Percentiles rank a stretch among this genome's conserved stretches.
Evolutionary conservation across 441 rosid species (phyloP).

Genomic region (Dalechampia spathulata): DNA sequence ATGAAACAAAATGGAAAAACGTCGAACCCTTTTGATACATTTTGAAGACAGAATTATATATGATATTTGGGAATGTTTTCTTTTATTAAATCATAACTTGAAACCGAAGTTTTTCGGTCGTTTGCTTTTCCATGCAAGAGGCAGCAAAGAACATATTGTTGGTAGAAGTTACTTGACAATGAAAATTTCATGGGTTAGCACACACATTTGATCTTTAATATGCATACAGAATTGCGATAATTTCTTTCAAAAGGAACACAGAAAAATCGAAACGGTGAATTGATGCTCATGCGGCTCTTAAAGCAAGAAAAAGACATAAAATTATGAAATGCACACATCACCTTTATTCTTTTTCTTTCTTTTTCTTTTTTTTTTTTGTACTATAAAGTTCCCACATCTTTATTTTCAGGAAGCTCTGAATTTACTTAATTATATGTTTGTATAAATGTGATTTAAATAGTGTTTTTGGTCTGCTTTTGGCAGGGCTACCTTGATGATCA

Average conservation of each 20-base stretch:
- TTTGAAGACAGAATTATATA: too few relatives aligned
- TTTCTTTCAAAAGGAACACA: neutral
- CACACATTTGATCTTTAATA: neutral
- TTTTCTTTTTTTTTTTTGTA: too few relatives aligned
- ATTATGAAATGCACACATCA: neutral
- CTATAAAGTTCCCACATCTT: neutral
- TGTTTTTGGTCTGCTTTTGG: neutral
- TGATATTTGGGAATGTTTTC: too few relatives aligned
- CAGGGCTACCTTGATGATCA: constrained; percentile 65
- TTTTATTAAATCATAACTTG: too few relatives aligned
- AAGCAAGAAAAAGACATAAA: neutral
- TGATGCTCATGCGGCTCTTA: neutral
- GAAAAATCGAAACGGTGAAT: neutral
- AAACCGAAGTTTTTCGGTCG: too few relatives aligned
- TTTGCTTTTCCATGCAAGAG: too few relatives aligned
- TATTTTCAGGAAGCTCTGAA: neutral
- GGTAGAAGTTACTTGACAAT: neutral
- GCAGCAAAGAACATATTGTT: too few relatives aligned
- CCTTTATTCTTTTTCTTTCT: too few relatives aligned
- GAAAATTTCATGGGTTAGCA: neutral
- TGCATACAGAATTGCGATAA: neutral
- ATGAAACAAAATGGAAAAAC: too few relatives aligned
- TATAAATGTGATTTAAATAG: neutral
- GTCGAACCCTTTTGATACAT: too few relatives aligned
- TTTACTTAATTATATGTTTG: neutral